A percentile compares a stretch with the other conserved stretches of the same genome.
phyloP scores from a whole-genome alignment of 148 eudicot genomes.

The Talinum fruticosum region DNA sequence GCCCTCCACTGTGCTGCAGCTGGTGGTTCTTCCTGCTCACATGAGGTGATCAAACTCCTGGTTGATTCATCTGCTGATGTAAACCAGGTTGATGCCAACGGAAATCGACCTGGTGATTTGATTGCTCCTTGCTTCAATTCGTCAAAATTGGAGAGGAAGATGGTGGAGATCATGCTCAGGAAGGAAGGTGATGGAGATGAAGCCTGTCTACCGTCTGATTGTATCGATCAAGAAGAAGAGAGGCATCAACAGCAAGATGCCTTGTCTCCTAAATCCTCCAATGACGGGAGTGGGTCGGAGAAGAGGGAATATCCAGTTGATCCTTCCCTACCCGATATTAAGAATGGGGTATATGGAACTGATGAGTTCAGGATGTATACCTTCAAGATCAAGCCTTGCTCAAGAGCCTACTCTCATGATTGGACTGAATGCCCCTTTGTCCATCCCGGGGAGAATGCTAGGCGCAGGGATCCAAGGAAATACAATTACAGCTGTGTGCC shows the following conservation, averaged over 20 bases:
- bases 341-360: conserved; percentile 72
- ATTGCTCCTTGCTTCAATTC: conserved; percentile 34
- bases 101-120: conserved; percentile 64
- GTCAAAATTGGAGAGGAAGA: conserved; percentile 47
- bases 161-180: conserved; percentile 48
- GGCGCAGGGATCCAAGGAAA: conserved; percentile 87
- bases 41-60: conserved; percentile 61
- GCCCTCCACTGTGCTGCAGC: conserved; percentile 87
- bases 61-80: conserved; percentile 58
- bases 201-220: conserved; percentile 27
- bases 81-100: conserved; percentile 48
- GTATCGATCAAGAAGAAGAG: neutral
- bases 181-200: conserved; percentile 33
- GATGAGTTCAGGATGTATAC: conserved; percentile 92
- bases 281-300: conserved; percentile 49
- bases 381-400: conserved; percentile 94
- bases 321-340: conserved; percentile 87
- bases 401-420: conserved; percentile 96
- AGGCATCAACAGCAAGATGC: conserved; percentile 16
- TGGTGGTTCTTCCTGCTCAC: conserved; percentile 49
- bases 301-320: conserved; percentile 84
- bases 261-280: conserved; percentile 28
- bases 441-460: conserved; percentile 96
- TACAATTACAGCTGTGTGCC: conserved; percentile 88
- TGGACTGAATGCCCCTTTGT: conserved; percentile 99